Evolutionary conservation across 129 eudicot species (phyloP).

Genomic region (Centella asiatica): DNA sequence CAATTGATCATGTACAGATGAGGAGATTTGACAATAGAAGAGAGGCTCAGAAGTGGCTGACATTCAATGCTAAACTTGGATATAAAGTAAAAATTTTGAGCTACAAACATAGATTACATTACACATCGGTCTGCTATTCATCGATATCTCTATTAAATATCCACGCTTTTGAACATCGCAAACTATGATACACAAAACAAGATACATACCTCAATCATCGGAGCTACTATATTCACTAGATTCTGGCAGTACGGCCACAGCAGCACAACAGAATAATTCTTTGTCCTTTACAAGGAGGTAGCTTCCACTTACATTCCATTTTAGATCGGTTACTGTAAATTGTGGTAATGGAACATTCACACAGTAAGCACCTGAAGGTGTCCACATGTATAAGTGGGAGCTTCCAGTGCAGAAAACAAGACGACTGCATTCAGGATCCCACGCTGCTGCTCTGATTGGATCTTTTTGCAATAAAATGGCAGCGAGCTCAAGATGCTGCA

Average conservation of each 20-base stretch:
- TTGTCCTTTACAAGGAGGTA: constrained; percentile 81
- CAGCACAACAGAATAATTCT: constrained; percentile 87
- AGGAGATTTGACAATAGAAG: too few species aligned
- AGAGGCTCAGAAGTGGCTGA: too few species aligned
- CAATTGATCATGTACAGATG: too few species aligned
- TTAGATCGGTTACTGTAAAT: constrained; percentile 62
- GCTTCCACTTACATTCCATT: constrained; percentile 83
- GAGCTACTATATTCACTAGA: constrained; percentile 92
- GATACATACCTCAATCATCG: constrained; percentile 48
- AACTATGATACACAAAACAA: neutral
- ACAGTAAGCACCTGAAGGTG: constrained; percentile 92
- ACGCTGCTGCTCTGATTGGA: constrained; percentile 78
- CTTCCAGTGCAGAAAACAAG: constrained; percentile 79
- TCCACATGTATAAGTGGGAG: constrained; percentile 93
- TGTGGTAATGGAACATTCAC: constrained; percentile 81
- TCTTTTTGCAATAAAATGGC: constrained; percentile 86
- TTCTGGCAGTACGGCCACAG: constrained; percentile 59
- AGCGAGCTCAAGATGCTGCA: constrained; percentile 79
- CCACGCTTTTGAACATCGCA: neutral
- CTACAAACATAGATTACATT: constrained; percentile 1
- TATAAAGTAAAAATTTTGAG: neutral
- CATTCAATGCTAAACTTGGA: neutral
- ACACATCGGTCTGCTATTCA: neutral
- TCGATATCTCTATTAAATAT: neutral
- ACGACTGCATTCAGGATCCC: constrained; percentile 90